Percentiles rank a stretch among this genome's conserved stretches.
These are phyloP conservation scores for Kluyveromyces siamensis DNA, from an alignment of 805 yeast genomes.

Conservation along the genomic window DNA sequence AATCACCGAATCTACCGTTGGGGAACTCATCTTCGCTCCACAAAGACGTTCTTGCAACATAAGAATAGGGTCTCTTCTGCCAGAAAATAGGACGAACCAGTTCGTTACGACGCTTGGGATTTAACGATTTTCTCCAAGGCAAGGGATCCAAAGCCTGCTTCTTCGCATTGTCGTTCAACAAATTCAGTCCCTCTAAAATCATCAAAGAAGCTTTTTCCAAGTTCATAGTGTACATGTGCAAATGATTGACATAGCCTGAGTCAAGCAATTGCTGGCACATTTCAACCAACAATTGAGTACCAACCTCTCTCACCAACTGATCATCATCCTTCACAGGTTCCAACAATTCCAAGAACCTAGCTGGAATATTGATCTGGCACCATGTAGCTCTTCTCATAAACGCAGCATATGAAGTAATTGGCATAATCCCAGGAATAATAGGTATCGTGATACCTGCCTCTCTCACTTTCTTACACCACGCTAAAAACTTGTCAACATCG, in stretches of 20 bases:
- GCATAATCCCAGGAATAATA: slow-evolving; percentile 97
- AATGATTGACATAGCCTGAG: slow-evolving; percentile 68
- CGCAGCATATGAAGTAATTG: slow-evolving; percentile 89
- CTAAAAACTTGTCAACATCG: slow-evolving; percentile 75
- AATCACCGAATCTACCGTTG: slow-evolving; percentile 88
- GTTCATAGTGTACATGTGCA: slow-evolving; percentile 97
- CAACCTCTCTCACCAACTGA: slow-evolving; percentile 73
- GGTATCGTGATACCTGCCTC: slow-evolving; percentile 72
- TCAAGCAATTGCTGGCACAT: slow-evolving; percentile 71
- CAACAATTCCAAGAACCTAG: slow-evolving; percentile 54
- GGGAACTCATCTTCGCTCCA: slow-evolving; percentile 91
- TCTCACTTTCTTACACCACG: slow-evolving; percentile 70
- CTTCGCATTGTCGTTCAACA: slow-evolving; percentile 31
- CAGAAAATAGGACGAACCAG: slow-evolving; percentile 91
- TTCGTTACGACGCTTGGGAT: slow-evolving; percentile 71
- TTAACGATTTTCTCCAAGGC: slow-evolving; percentile 91
- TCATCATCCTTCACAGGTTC: slow-evolving; percentile 89
- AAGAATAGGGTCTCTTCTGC: slow-evolving; percentile 88
- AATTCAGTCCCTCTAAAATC: slow-evolving; percentile 68
- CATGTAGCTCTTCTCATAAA: slow-evolving; percentile 90
- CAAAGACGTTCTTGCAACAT: slow-evolving; percentile 77
- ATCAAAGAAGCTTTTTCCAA: slow-evolving; percentile 83
- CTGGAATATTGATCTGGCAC: slow-evolving; percentile 81
- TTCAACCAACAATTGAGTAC: slow-evolving; percentile 71
- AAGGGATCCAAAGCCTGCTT: slow-evolving; percentile 24